Base-by-base conservation (phyloP, 108 stramenopile genomes). In the Pseudonitzschia delicatissima region DNA sequence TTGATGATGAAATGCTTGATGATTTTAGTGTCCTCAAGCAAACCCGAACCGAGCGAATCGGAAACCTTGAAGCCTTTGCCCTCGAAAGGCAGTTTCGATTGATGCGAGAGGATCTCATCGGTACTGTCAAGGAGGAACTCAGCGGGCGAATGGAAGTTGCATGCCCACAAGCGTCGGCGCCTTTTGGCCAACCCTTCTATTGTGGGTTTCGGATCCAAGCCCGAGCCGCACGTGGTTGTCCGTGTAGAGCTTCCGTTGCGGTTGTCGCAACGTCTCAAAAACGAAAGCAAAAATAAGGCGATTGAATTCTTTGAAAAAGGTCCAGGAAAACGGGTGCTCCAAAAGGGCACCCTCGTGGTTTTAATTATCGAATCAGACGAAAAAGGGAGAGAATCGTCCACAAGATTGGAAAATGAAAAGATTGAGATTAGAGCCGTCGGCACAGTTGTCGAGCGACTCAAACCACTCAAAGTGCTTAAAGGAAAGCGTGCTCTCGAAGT, bases 271-370 rank as follows among this genome's bases (percentile, higher is more conserved):
- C 48, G 48, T 49, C 17, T 49, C 17, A 7, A 20, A 18, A 6
- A 7, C 18, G 21, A 21, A 21, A 49, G 17, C 20, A 49, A 49
- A 15, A 0, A 7, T 6, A 21, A 49, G 48, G 48, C 48, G 17
- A 21, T 21, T 5, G 48, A 49, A 49, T 49, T 49, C 48, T 49
- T 49, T 21, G 48, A 49, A 49, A 49, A 49, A 49, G 48, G 48
- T 20, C 48, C 48, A 13, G 48, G 48, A 15, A 49, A 49, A 20
- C 48, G 48, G 13, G 21, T 49, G 17, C 48, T 49, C 21, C 48
- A 49, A 20, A n/a, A 49, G 17, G 48, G 48, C 5, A 49, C 48
- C 21, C 48, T 49, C 21, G 48, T 49, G 18, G 21, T 49, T 5
- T 15, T 49, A 21, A 15, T 49, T 0, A 0, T 6, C 21, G 18